Percentiles rank a stretch among this genome's conserved stretches.
These are phyloP conservation scores for Paraleonurus japonicus DNA, from an alignment of 257 asterid species.

Conservation along the genomic window DNA sequence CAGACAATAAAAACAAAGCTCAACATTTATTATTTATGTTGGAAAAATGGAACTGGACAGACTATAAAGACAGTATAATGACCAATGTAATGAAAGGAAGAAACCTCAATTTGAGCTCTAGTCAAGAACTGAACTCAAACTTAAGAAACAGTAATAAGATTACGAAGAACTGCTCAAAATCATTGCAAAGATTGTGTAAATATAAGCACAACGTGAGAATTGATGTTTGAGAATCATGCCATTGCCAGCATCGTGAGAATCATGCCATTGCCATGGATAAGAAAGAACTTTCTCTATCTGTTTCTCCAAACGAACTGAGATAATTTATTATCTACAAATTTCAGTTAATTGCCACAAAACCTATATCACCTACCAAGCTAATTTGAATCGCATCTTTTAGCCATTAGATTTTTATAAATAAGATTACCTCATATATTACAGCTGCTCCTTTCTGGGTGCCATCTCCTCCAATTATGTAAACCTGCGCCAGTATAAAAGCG, in stretches of 20 bases:
- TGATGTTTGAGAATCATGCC: slow-evolving; percentile 8
- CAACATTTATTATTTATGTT: not conserved
- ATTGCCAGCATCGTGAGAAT: slow-evolving; percentile 6
- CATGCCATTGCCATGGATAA: not conserved
- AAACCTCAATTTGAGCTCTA: slow-evolving; percentile 7
- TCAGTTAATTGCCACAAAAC: not conserved
- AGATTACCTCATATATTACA: slow-evolving; percentile 68
- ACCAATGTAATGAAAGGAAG: not conserved
- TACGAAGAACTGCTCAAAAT: not conserved
- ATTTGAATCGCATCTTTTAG: not conserved
- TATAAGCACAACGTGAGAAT: not conserved
- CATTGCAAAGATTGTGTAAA: not conserved
- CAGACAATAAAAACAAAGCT: not conserved
- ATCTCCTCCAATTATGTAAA: slow-evolving; percentile 94
- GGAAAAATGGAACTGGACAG: slow-evolving; percentile 7
- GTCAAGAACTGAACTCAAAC: slow-evolving; percentile 9
- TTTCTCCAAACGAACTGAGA: not conserved
- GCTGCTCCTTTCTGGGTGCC: slow-evolving; percentile 95
- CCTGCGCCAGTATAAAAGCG: slow-evolving; percentile 44
- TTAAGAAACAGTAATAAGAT: not conserved
- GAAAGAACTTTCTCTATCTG: not conserved
- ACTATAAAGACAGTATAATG: not conserved
- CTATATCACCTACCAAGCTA: slow-evolving; percentile 9
- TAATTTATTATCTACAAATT: not conserved
- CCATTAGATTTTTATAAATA: not conserved